Evolutionary conservation across 768 basidiomycete species (phyloP).

Genomic region (Pisolithus sp.): DNA sequence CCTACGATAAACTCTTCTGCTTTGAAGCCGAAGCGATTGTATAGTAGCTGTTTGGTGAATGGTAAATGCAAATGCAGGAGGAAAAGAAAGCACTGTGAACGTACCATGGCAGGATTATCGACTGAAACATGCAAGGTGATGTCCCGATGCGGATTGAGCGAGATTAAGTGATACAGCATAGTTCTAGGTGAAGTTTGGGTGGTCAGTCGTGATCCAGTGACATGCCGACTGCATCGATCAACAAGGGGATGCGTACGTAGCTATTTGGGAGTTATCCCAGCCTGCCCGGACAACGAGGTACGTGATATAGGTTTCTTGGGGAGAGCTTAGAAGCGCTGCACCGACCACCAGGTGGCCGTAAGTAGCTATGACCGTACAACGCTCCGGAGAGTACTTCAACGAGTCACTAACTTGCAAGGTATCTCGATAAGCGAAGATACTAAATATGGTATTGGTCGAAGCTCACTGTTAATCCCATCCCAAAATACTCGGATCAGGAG

Average conservation of each 20-base stretch:
- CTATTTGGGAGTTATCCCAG: constrained; percentile 77
- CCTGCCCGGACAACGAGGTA: constrained; percentile 74
- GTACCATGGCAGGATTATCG: constrained; percentile 75
- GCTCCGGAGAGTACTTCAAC: constrained; percentile 61
- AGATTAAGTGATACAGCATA: constrained; percentile 74
- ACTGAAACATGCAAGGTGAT: constrained; percentile 80
- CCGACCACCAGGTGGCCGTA: constrained; percentile 71
- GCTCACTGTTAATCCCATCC: constrained; percentile 67
- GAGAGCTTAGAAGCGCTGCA: constrained; percentile 69
- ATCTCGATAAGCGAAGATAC: constrained; percentile 2
- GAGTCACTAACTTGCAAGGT: constrained; percentile 57
- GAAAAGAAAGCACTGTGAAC: background rate
- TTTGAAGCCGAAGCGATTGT: constrained; percentile 85
- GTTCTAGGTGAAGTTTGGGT: constrained; percentile 33
- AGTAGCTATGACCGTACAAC: constrained; percentile 67
- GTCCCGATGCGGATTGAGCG: constrained; percentile 65
- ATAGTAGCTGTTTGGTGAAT: constrained; percentile 47
- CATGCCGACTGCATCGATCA: background rate
- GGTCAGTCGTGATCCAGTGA: background rate
- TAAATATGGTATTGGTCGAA: background rate
- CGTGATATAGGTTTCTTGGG: constrained; percentile 76
- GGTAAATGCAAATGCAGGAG: background rate
- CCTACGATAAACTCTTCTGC: constrained; percentile 78
- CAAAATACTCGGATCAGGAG: constrained; percentile 65
- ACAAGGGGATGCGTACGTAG: constrained; percentile 42